Evolutionary conservation across 2,329 filamentous ascomycete species (phyloP).

Genomic region (Aspergillus ochraceoroseus): DNA sequence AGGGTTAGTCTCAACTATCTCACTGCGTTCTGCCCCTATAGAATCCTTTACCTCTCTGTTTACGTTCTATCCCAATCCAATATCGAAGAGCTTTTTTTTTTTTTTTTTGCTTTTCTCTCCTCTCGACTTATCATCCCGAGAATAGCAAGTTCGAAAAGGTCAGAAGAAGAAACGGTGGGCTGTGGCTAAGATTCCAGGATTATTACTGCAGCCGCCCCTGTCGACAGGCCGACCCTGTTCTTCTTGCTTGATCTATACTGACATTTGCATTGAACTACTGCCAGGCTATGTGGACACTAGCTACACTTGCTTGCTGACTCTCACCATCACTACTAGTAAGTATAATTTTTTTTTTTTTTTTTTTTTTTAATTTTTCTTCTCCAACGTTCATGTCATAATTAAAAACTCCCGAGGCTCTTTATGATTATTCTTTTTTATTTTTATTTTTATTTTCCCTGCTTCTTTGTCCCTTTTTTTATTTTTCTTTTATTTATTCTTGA

Average conservation of each 20-base stretch:
- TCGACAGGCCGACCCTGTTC: conserved; percentile 13
- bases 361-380: conserved; percentile 2
- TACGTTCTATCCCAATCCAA: no score
- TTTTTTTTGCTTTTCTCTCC: no score
- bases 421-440: conserved; percentile 4
- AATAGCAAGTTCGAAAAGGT: neutral
- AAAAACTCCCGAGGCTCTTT: conserved; percentile 26
- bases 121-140: neutral
- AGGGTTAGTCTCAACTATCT: no score
- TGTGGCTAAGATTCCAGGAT: conserved; percentile 7
- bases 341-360: conserved; percentile 11
- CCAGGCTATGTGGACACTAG: conserved; percentile 18
- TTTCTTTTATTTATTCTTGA: conserved; percentile 20
- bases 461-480: conserved; percentile 18
- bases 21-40: conserved; percentile 14
- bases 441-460: conserved; percentile 17
- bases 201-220: conserved; percentile 7
- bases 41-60: no score
- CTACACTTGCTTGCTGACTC: conserved; percentile 16
- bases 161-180: neutral
- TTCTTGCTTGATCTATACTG: conserved; percentile 22
- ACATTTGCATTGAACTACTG: conserved; percentile 21
- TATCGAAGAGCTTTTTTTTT: no score
- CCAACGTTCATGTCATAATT: conserved; percentile 29
- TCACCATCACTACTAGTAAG: conserved; percentile 11